Evolutionary conservation across 148 eudicot species (phyloP), one percentile per base, ranked within the genome.

Genomic region (Camellia sinensis): DNA sequence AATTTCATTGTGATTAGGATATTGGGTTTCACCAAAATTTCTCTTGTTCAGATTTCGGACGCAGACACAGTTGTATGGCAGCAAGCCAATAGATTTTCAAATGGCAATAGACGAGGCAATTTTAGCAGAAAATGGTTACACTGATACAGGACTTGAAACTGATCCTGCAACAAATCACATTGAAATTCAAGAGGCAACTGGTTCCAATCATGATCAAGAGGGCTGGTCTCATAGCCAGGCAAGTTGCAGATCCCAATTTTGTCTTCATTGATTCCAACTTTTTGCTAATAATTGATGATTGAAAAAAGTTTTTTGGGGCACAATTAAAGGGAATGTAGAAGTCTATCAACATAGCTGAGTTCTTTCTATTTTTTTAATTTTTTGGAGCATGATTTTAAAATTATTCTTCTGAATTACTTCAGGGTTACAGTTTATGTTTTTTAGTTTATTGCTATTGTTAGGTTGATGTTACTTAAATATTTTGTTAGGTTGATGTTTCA

Each of bases 31-130:
- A 67, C 67, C 56, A 78, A 44, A 44, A 14, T 67, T 71, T 70
- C 3, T n/a, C 46, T 65, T 81, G 12, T n/a, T 78, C 90, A 96
- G 99, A 85, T 96, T 94, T 86, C 97, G 86, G 89, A 90, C 87
- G 83, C 99, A 96, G 92, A 94, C 95, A 59, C 91, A 96, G 54
- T 85, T 96, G 86, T 91, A 92, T 87, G 94, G 97, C 75, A 89
- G 97, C 87, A 93, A 90, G 83, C 93, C 92, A 10, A 82, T 82
- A 78, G 99, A 96, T 86, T 96, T 94, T 81, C 88, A 84, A 64
- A 77, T 84, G 89, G 98, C 99, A 59, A 87, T 96, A 84, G 95
- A 96, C 78, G 99, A 96, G 91, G 99, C 99, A 45, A 68, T 91
- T 88, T 65, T 89, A 59, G 95, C 88, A 72, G 98, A 94, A 89